Evolutionary conservation across 2,329 filamentous ascomycete genomes (phyloP), one percentile per base, ranked within the genome.

Genomic region (Grosmannia huntii): DNA sequence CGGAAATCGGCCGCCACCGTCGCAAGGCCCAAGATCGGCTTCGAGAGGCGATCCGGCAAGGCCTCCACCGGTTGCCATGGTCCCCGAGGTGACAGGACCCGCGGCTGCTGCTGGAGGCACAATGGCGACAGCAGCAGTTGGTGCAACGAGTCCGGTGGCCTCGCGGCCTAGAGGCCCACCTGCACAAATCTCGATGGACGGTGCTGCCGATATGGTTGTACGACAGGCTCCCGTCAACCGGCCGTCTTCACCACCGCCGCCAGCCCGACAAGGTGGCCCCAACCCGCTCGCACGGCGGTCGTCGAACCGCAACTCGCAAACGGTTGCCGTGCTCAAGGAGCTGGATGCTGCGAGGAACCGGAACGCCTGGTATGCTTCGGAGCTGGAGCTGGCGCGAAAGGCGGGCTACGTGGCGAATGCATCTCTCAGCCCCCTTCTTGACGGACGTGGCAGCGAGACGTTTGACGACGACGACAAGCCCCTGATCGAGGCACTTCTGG

Each of bases 341-440:
- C 77, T 99, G 2, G 92, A 99, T 68, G 79, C 84, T 10, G 81
- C 86, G 4, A 89, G 89, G 66, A 94, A 87, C 67, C 83, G 88
- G 56, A 97, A 96, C 71, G 92, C 92, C 0, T 99, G 94, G 94
- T 96, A 95, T 70, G 90, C 90, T 9, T 96, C 92, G 0, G 94
- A 99, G 71, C 77, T 99, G 52, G 90, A 95, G 59, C 76, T 99
- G 62, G 95, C 94, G 7, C 84, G 88, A 55, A 96, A 96, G 71
- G 83, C 89, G 48, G 94, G 94, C 5, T 99, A 97, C 67, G 79
- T 83, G 7, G 81, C 89, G 19, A 90, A 82, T 62, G 76, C 83
- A 3, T 83, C 84, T 1, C 80, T 83, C 28, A 88, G 82, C 66
- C 84, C 89, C 16, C 78, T 84, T 0, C 75, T 96, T 27, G 92